A percentile compares a stretch with the other conserved stretches of the same genome.
These are phyloP conservation scores for Bolboschoenus planiculmis DNA, from an alignment of 176 grass and related monocot species.

Conservation along the genomic window DNA sequence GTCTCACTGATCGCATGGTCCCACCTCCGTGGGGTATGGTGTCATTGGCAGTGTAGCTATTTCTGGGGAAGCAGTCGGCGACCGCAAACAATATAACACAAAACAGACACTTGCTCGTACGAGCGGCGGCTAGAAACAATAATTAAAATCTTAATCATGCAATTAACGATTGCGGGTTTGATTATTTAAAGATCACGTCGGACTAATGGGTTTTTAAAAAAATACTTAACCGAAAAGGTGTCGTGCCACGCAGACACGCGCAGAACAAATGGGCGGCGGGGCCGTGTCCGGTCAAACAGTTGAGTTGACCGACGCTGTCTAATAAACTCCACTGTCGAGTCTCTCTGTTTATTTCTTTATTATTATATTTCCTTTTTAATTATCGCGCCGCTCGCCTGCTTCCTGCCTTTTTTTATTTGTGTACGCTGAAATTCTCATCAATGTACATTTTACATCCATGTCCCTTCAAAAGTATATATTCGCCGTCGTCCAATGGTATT, in stretches of 20 bases:
- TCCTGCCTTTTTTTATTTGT: not conserved
- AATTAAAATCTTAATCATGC: not conserved
- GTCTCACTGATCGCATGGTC: not conserved
- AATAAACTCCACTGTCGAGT: not conserved
- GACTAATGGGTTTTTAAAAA: not conserved
- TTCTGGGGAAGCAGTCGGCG: no score
- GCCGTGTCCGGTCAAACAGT: slow-evolving; percentile 28
- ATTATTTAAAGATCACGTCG: no score
- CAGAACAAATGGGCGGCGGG: slow-evolving; percentile 21
- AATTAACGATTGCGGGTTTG: not conserved
- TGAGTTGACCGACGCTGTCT: not conserved
- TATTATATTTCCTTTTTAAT: slow-evolving; percentile 15
- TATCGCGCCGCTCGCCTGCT: not conserved
- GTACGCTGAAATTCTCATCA: not conserved
- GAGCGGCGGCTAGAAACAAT: slow-evolving; percentile 11
- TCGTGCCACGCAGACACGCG: slow-evolving; percentile 10
- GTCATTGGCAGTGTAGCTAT: not conserved
- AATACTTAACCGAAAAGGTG: not conserved
- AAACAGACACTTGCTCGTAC: no score
- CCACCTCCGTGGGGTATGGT: not conserved
- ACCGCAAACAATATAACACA: no score
- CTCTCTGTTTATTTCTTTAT: not conserved
- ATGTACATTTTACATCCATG: not conserved
- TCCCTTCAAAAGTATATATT: not conserved
- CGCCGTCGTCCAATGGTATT: no score